Evolutionary conservation across 2,329 filamentous ascomycete genomes (phyloP), one percentile per base, ranked within the genome.

Genomic region (Arthroderma uncinatum): DNA sequence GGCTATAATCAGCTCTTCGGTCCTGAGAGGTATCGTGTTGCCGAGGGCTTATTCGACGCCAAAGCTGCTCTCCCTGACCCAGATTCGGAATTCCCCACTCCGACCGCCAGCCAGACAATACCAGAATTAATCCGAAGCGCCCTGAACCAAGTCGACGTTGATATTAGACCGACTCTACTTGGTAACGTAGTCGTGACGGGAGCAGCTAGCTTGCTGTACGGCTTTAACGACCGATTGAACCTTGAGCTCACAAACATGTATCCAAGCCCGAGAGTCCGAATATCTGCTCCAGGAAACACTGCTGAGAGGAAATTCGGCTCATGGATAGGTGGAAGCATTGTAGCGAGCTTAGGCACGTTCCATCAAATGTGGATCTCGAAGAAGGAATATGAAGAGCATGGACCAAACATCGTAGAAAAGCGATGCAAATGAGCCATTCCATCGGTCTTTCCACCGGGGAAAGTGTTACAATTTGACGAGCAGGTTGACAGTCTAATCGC

Each of bases 361-460:
- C 93, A 98, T 76, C 93, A 98, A 77, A 92, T 98, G 87, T 98
- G 93, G 93, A 94, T 98, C 65, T 92, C 86, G 23, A 89, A 84
- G 73, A 95, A 95, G 78, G 93, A 98, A 76, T 97, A 96, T 66
- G 90, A 96, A 62, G 94, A 98, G 78, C 91, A 95, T 71, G 93
- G 93, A 1, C 78, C 84, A 4, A 83, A 83, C 62, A 91, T 97
- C 65, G 88, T 97, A 47, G 92, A 97, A 79, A 96, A 95, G 82
- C 80, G 92, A 66, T 97, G 92, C 80, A 95, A 95, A 77, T 97
- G 68, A 74, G 21, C 16, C 34, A 25, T 33, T 8, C 6, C 30
- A 4, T 28, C 9, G 2, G 14, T 30, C 25, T 30, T 55, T 42
- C 33, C 23, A 16, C 21, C 33, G 30, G 8, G 21, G 28, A 50